Evolutionary conservation across 2,329 filamentous ascomycete species (phyloP), one percentile per base, ranked within the genome.

Genomic region (Hypomyces perniciosus): DNA sequence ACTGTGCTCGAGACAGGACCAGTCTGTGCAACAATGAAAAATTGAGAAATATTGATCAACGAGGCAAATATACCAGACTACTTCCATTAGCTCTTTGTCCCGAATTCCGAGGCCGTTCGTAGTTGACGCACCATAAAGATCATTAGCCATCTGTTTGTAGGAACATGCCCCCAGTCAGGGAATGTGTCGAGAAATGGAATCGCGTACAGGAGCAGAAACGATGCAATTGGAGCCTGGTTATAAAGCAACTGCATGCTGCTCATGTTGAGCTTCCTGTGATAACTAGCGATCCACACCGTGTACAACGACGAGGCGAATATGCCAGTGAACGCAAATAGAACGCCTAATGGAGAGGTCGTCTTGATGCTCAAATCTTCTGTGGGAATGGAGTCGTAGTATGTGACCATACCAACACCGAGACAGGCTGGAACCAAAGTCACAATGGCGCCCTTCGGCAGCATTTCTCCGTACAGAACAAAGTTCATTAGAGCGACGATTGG

Each of bases 221-320:
- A 77, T 26, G 81, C 80, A 2, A 85, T 69, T 2, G 83, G 82
- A 2, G 83, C 80, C 65, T 86, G 83, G 65, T 85, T 86, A 68
- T 81, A 80, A 8, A 88, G 73, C 31, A 88, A 69, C 68, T 87
- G 84, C 77, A 85, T 83, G 66, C 81, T 85, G 56, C 76, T 79
- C 69, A 86, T 81, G 54, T 82, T 74, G 26, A 86, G 73, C 65
- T 80, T 84, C 54, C 79, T 76, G 63, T 85, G 81, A 61, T 83
- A 86, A 60, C 76, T 78, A 46, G 78, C 75, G 61, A 86, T 84
- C 81, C 81, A 85, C 53, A 86, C 79, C 0, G 83, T 86, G 65
- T 87, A 87, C 12, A 86, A 66, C 2, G 81, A 82, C 31, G 80
- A 85, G 12, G 82, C 81, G 47, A 84, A 74, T 8, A 86, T 82